Percentiles rank a stretch among this genome's conserved stretches.
Evolutionary conservation across 208 protist species (phyloP).

Genomic region (Crithidia sp.): DNA sequence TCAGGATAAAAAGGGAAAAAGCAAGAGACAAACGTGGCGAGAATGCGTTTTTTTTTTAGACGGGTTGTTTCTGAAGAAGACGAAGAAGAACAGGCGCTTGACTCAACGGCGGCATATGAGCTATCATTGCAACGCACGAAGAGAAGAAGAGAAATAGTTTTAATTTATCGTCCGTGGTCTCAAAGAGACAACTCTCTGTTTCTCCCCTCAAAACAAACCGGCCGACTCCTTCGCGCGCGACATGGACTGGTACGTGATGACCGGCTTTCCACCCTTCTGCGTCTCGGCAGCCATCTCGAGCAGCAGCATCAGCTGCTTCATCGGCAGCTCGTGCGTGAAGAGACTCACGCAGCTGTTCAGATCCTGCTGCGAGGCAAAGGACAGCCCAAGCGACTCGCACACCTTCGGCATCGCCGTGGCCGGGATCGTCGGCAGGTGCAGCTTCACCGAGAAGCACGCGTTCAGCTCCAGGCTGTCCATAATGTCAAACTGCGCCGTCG

Average conservation of each 20-base stretch:
- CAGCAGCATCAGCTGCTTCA: slow-evolving; percentile 84
- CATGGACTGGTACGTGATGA: slow-evolving; percentile 56
- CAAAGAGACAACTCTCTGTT: no score
- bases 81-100: no score
- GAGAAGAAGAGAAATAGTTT: background rate
- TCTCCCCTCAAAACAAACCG: slow-evolving; percentile 27
- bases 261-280: slow-evolving; percentile 21
- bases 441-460: slow-evolving; percentile 91
- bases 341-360: slow-evolving; percentile 34
- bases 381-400: slow-evolving; percentile 45
- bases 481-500: slow-evolving; percentile 89
- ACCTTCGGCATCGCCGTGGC: slow-evolving; percentile 45
- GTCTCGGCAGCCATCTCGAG: slow-evolving; percentile 82
- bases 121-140: background rate
- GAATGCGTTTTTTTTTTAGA: background rate
- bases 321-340: slow-evolving; percentile 52
- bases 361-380: slow-evolving; percentile 46
- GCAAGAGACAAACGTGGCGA: slow-evolving; percentile 12
- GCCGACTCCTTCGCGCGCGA: slow-evolving; percentile 61
- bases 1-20: background rate
- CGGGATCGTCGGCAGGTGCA: slow-evolving; percentile 62
- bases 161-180: no score
- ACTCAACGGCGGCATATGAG: background rate
- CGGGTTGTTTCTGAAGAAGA: no score
- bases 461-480: slow-evolving; percentile 93